These are phyloP conservation scores for Fraxinus platypoda DNA, from an alignment of 305 asterid species.

Conservation along the genomic window DNA sequence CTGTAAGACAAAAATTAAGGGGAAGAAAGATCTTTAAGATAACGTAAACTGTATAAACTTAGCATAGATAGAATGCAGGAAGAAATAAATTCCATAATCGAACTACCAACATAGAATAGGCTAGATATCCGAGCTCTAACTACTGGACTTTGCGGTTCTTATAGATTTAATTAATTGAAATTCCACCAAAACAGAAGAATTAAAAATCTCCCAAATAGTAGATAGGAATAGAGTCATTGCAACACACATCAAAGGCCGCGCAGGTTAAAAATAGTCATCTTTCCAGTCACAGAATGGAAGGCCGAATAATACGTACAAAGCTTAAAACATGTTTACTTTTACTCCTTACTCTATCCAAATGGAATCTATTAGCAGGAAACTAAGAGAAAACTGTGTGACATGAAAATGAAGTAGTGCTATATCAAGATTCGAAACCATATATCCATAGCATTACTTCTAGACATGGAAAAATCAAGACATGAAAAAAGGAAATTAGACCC, in stretches of 20 bases:
- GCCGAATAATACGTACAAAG: neutral
- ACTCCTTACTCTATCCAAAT: neutral
- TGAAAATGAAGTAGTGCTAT: neutral
- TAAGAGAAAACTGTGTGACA: neutral
- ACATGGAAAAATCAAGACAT: too few species aligned
- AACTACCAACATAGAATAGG: neutral
- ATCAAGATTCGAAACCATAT: neutral
- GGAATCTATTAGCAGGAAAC: neutral
- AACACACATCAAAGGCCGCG: neutral
- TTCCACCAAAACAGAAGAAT: neutral
- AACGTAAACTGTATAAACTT: neutral
- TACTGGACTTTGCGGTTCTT: neutral
- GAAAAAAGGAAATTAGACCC: too few species aligned
- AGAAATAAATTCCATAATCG: neutral
- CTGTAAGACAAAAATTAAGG: neutral
- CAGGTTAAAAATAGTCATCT: neutral
- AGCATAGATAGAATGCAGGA: neutral
- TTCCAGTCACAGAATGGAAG: neutral
- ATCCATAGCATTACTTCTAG: neutral
- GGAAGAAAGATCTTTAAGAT: neutral
- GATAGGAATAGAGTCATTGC: neutral
- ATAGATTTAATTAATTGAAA: neutral
- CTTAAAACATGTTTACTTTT: neutral
- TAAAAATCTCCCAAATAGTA: neutral
- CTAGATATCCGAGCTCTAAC: neutral